Percentiles rank a stretch among this genome's conserved stretches.
Evolutionary conservation across 108 stramenopile species (phyloP).

Genomic region (Cylindrotheca fusiformis): DNA sequence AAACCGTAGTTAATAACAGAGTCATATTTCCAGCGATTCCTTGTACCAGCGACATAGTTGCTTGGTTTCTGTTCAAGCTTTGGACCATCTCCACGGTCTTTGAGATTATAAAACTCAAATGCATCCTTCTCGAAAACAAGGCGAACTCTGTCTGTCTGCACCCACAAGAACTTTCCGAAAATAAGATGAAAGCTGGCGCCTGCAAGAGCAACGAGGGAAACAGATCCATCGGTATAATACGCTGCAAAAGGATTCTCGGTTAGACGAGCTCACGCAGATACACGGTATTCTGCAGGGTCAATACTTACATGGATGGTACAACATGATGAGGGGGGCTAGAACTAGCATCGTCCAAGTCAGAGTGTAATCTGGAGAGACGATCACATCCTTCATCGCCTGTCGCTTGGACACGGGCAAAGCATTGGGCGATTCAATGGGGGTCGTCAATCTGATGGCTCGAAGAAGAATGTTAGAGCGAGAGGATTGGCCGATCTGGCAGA

Average conservation of each 20-base stretch:
- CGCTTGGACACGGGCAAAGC: constrained; percentile 9
- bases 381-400: constrained; percentile 31
- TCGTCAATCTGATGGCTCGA: neutral
- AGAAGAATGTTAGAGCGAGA: neutral
- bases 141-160: constrained; percentile 61
- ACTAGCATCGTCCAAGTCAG: constrained; percentile 31
- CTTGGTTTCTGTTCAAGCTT: constrained; percentile 44
- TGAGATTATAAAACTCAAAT: constrained; percentile 56
- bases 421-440: neutral
- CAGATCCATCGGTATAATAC: constrained; percentile 32
- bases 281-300: neutral
- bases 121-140: constrained; percentile 65
- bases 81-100: constrained; percentile 43
- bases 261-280: neutral
- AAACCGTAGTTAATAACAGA: constrained; percentile 77
- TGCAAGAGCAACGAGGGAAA: constrained; percentile 40
- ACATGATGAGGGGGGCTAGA: constrained; percentile 40
- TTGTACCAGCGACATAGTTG: constrained; percentile 69
- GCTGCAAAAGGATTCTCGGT: constrained; percentile 7
- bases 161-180: constrained; percentile 57
- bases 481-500: neutral
- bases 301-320: constrained; percentile 57
- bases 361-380: constrained; percentile 36
- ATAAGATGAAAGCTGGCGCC: constrained; percentile 53
- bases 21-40: constrained; percentile 73